Conservation (phyloP, 148 eudicot genomes). For the Cornus controversa region DNA sequence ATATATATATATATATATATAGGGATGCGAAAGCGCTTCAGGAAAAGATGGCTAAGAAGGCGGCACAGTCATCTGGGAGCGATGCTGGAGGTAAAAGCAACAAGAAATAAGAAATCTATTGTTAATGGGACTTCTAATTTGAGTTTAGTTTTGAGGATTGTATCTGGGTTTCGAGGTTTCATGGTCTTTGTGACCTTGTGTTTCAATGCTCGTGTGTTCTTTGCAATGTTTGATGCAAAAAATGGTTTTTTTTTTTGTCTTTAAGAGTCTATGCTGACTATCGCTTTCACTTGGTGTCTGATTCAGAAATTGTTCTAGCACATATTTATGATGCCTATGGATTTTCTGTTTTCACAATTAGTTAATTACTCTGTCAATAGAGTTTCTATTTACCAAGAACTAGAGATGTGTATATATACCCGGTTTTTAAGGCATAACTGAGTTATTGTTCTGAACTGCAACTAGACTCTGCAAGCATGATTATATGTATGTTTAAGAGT, state of each 20-base stretch:
- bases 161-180: not conserved
- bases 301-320: not conserved
- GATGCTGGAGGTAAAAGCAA: slow-evolving; percentile 63
- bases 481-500: too few species aligned
- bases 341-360: not conserved
- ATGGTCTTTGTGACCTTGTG: not conserved
- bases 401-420: not conserved
- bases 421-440: not conserved
- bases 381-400: not conserved
- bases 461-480: too few species aligned
- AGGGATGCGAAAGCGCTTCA: slow-evolving; percentile 97
- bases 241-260: not conserved
- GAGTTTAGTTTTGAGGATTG: not conserved
- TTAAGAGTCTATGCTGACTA: not conserved
- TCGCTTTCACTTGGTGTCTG: not conserved
- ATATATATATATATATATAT: not conserved
- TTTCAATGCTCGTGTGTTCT: not conserved
- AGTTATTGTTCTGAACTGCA: not conserved
- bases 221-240: not conserved
- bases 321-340: not conserved
- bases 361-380: not conserved
- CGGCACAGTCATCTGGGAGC: slow-evolving; percentile 38
- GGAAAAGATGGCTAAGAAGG: slow-evolving; percentile 86
- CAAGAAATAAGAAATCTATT: slow-evolving; percentile 50
- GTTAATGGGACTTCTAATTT: not conserved